phyloP scores from a whole-genome alignment of 306 rosid species.

The Castanea crenata region DNA sequence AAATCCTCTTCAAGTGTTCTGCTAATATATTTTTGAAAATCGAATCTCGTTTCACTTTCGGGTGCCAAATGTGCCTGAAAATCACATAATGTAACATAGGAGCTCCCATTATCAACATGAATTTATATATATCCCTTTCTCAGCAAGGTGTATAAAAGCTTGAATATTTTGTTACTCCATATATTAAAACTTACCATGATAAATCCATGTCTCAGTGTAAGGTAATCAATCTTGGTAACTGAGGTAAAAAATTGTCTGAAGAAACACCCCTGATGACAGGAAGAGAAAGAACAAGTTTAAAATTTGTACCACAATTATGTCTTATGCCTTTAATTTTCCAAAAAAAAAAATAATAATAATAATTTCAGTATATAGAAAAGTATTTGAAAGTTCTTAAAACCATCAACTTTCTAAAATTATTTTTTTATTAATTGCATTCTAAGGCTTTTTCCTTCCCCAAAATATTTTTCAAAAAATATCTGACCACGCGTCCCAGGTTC shows the following conservation, averaged over 20 bases:
- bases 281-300: background rate
- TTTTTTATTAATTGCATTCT: no score
- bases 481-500: no score
- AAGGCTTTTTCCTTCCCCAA: no score
- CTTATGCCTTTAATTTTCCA: background rate
- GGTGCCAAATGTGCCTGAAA: constrained; percentile 83
- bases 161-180: background rate
- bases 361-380: background rate
- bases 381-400: background rate
- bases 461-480: no score
- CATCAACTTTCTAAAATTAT: no score
- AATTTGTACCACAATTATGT: background rate
- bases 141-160: background rate
- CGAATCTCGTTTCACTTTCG: constrained; percentile 52
- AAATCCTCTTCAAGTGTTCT: constrained; percentile 89
- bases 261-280: constrained; percentile 60
- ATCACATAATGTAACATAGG: constrained; percentile 8
- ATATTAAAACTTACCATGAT: constrained; percentile 51
- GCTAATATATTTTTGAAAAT: constrained; percentile 72
- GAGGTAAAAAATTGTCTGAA: constrained; percentile 78
- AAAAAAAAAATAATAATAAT: background rate
- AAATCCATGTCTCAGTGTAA: constrained; percentile 81
- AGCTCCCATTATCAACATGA: background rate
- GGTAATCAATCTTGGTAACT: constrained; percentile 69
- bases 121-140: background rate